A percentile compares a stretch with the other conserved stretches of the same genome.
These are phyloP conservation scores for Aschersonia sp. DNA, from an alignment of 2,329 filamentous ascomycete species.

Conservation along the genomic window DNA sequence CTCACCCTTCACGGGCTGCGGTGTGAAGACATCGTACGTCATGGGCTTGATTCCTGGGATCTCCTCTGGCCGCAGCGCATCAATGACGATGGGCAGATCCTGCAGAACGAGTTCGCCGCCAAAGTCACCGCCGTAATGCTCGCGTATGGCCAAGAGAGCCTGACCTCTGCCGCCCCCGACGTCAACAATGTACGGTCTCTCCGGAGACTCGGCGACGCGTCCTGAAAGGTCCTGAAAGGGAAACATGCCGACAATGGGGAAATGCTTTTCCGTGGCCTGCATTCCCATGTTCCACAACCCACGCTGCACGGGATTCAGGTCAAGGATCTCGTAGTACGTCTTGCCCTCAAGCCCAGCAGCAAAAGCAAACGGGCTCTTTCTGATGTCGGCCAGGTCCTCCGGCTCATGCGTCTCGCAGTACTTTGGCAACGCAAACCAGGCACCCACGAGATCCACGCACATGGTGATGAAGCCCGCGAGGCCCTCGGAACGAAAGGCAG, in stretches of 20 bases:
- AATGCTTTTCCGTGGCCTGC: conserved; percentile 12
- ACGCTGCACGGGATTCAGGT: conserved; percentile 9
- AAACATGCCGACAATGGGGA: conserved; percentile 17
- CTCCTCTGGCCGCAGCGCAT: conserved; percentile 10
- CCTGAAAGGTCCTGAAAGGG: conserved; percentile 12
- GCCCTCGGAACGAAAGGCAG: conserved; percentile 11
- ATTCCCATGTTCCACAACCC: conserved; percentile 14
- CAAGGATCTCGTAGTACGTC: conserved; percentile 17
- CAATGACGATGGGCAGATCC: conserved; percentile 15
- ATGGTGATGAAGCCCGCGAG: conserved; percentile 17
- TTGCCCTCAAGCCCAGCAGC: conserved; percentile 13
- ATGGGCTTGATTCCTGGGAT: conserved; percentile 11
- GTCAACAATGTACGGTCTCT: conserved; percentile 15
- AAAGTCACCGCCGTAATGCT: conserved; percentile 10
- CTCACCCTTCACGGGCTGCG: conserved; percentile 13
- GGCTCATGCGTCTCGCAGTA: conserved; percentile 13
- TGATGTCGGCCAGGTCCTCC: conserved; percentile 12
- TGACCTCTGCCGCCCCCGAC: conserved; percentile 14
- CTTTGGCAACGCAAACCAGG: conserved; percentile 9
- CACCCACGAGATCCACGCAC: conserved; percentile 15
- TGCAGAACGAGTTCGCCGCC: conserved; percentile 15
- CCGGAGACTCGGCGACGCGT: conserved; percentile 12
- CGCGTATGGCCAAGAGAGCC: conserved; percentile 11
- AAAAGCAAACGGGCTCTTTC: conserved; percentile 15
- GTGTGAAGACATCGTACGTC: conserved; percentile 11